Evolutionary conservation across 306 rosid genomes (phyloP).

Genomic region (Glycine tomentella): DNA sequence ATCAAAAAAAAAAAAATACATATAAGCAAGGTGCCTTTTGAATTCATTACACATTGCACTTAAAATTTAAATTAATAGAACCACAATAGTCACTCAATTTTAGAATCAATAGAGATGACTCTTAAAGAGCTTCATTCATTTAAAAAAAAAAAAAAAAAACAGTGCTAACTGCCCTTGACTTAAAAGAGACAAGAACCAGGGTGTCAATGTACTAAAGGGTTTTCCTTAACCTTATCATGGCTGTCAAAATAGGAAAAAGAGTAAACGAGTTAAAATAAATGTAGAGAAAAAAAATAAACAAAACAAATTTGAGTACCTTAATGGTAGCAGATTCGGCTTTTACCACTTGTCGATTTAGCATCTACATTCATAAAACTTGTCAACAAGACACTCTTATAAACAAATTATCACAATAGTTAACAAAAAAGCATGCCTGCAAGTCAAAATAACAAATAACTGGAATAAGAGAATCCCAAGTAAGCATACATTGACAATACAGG

Average conservation of each 20-base stretch:
- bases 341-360: conserved; percentile 91
- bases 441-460: conserved; percentile 28
- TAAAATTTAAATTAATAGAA: conserved; percentile 29
- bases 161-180: neutral
- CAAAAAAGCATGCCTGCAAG: conserved; percentile 7
- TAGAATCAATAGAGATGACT: conserved; percentile 11
- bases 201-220: conserved; percentile 21
- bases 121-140: conserved; percentile 15
- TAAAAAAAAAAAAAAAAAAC: neutral
- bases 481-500: conserved; percentile 2
- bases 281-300: neutral
- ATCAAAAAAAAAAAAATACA: too few species aligned
- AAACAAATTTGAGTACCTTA: conserved; percentile 61
- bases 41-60: conserved; percentile 13
- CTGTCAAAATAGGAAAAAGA: neutral
- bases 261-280: conserved; percentile 10
- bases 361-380: conserved; percentile 63
- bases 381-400: conserved; percentile 30
- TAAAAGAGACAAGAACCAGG: neutral
- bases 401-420: conserved; percentile 31
- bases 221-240: neutral
- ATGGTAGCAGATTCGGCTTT: conserved; percentile 94
- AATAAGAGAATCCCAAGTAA: conserved; percentile 22
- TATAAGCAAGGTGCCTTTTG: neutral
- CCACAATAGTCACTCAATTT: neutral